Evolutionary conservation across 2,329 filamentous ascomycete genomes (phyloP).

Genomic region (Aspergillus amoenus): DNA sequence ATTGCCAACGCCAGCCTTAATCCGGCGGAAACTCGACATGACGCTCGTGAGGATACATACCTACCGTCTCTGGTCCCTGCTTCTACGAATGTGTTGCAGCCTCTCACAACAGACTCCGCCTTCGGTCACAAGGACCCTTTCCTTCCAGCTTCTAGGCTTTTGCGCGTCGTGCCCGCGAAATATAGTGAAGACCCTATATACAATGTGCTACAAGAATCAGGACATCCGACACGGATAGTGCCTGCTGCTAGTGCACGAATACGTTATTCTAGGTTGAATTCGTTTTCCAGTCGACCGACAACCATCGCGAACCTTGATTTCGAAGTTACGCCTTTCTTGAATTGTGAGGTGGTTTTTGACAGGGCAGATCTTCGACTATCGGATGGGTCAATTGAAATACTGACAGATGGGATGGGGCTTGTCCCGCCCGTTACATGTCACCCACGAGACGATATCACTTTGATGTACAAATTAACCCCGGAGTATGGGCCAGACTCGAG

Average conservation of each 20-base stretch:
- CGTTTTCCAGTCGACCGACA: conserved; percentile 44
- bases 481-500: conserved; percentile 37
- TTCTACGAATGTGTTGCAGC: conserved; percentile 58
- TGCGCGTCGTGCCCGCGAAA: conserved; percentile 55
- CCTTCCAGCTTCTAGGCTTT: conserved; percentile 58
- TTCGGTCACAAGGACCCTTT: conserved; percentile 50
- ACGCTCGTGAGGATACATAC: conserved; percentile 49
- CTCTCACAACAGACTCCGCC: conserved; percentile 52
- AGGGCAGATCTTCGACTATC: conserved; percentile 48
- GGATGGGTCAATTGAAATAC: conserved; percentile 48
- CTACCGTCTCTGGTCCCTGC: conserved; percentile 55
- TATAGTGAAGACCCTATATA: conserved; percentile 50
- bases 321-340: conserved; percentile 54
- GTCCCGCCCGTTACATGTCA: conserved; percentile 43
- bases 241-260: conserved; percentile 58
- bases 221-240: conserved; percentile 54
- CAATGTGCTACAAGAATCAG: conserved; percentile 54
- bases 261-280: conserved; percentile 52
- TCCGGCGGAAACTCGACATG: conserved; percentile 40
- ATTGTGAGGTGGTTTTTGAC: conserved; percentile 51
- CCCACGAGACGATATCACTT: conserved; percentile 57
- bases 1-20: conserved; percentile 49
- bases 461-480: conserved; percentile 55
- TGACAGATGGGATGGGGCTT: conserved; percentile 38
- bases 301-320: conserved; percentile 56